phyloP scores from a whole-genome alignment of 2,329 filamentous ascomycete species.

The Diaporthe australafricana region DNA sequence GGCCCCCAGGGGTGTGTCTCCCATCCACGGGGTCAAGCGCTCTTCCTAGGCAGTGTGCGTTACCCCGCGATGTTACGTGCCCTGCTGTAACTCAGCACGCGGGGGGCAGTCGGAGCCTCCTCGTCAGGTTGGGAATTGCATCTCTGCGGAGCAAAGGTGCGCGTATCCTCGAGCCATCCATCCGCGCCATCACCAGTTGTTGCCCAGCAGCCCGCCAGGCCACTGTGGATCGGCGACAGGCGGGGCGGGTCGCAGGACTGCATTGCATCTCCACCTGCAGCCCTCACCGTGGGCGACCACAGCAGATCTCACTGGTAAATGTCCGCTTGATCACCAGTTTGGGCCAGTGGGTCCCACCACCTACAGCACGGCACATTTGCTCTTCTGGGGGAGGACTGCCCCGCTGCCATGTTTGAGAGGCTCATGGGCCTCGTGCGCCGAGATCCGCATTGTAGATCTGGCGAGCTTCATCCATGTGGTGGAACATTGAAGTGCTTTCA shows the following conservation, averaged over 20 bases:
- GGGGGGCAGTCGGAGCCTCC: constrained; percentile 14
- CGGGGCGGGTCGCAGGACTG: constrained; percentile 29
- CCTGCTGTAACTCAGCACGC: constrained; percentile 7
- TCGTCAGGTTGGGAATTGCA: not conserved
- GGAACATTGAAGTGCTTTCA: constrained; percentile 33
- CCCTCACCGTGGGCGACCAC: constrained; percentile 13
- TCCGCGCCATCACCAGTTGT: constrained; percentile 10
- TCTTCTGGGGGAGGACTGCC: not conserved
- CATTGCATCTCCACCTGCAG: constrained; percentile 30
- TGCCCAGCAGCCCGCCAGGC: constrained; percentile 1
- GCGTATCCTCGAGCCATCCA: constrained; percentile 11
- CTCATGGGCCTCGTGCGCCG: constrained; percentile 20
- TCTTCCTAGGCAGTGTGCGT: constrained; percentile 3
- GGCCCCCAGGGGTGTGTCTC: not conserved
- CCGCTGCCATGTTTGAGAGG: constrained; percentile 18
- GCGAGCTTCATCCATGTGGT: constrained; percentile 35
- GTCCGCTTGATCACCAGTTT: constrained; percentile 13
- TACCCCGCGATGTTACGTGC: constrained; percentile 29
- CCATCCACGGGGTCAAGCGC: constrained; percentile 10
- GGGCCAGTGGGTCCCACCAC: not conserved
- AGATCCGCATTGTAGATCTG: constrained; percentile 30
- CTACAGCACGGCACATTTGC: not conserved
- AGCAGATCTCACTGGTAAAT: constrained; percentile 3
- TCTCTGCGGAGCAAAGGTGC: not conserved
- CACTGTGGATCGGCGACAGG: constrained; percentile 24